Evolutionary conservation across 1,139 yeast genomes (phyloP).

Genomic region (Suhomyces taliae): DNA sequence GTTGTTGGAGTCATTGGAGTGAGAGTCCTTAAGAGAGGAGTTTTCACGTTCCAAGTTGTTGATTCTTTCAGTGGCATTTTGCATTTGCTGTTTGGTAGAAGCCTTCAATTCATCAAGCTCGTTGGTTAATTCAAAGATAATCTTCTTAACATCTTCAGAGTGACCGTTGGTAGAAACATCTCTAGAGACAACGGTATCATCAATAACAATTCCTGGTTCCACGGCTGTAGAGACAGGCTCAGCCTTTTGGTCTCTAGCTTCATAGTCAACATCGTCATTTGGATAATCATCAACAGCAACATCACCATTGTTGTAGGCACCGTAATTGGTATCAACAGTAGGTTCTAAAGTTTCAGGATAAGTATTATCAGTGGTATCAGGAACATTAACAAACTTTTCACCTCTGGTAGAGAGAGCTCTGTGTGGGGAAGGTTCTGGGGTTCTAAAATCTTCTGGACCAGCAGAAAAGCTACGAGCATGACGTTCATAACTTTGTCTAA

Average conservation of each 20-base stretch:
- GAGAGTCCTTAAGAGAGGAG: conserved; percentile 21
- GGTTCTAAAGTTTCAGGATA: conserved; percentile 8
- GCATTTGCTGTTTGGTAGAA: conserved; percentile 52
- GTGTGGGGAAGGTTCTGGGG: conserved; percentile 40
- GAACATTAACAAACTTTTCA: conserved; percentile 11
- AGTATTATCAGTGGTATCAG: conserved; percentile 5
- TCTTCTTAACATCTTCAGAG: conserved; percentile 31
- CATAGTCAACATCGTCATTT: neutral
- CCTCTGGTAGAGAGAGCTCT: conserved; percentile 12
- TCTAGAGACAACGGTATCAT: neutral
- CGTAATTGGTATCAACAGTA: neutral
- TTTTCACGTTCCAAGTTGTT: conserved; percentile 48
- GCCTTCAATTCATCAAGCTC: conserved; percentile 48
- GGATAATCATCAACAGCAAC: neutral
- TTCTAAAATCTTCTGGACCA: conserved; percentile 45
- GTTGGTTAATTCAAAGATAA: conserved; percentile 43
- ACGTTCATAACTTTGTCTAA: conserved; percentile 25
- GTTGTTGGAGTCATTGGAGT: conserved; percentile 16
- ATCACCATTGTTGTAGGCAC: conserved; percentile 3
- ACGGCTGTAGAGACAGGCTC: neutral
- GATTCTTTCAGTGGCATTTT: conserved; percentile 53
- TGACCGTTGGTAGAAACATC: conserved; percentile 1
- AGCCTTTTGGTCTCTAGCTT: neutral
- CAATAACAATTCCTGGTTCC: neutral
- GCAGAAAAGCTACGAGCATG: conserved; percentile 43